Conservation (phyloP, 2,329 filamentous ascomycete genomes). For the Hymenoscyphus occultus region DNA sequence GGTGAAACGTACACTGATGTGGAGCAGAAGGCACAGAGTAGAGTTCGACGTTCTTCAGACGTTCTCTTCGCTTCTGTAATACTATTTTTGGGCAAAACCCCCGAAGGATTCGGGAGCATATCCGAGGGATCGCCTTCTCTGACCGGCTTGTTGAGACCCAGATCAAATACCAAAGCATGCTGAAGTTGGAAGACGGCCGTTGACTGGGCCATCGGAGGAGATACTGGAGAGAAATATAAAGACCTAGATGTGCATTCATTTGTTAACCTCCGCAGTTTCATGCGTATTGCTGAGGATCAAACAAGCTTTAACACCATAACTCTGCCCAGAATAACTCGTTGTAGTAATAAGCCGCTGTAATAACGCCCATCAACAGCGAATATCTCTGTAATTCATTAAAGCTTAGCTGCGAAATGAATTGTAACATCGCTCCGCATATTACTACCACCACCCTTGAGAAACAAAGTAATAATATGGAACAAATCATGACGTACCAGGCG, state of each 20-base stretch:
- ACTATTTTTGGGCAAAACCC: conserved; percentile 10
- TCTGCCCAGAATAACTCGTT: too few species aligned
- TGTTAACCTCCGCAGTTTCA: background rate
- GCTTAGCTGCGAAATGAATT: too few species aligned
- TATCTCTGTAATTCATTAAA: too few species aligned
- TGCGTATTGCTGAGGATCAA: background rate
- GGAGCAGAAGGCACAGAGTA: conserved; percentile 22
- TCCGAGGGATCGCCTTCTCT: conserved; percentile 19
- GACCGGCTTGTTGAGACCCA: conserved; percentile 23
- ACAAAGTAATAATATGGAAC: background rate
- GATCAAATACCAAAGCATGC: conserved; percentile 24
- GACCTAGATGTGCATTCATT: conserved; percentile 12
- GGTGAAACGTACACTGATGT: conserved; percentile 20
- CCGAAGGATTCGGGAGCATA: conserved; percentile 11
- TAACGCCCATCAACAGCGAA: too few species aligned
- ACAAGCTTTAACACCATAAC: too few species aligned
- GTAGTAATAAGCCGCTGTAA: too few species aligned
- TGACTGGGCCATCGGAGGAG: conserved; percentile 21
- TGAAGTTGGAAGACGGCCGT: conserved; percentile 23
- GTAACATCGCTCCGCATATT: too few species aligned
- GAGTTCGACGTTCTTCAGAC: conserved; percentile 24
- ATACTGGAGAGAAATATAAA: conserved; percentile 21
- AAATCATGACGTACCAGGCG: conserved; percentile 22
- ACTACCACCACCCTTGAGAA: background rate
- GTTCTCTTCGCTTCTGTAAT: conserved; percentile 18